phyloP scores from a whole-genome alignment of 2,329 filamentous ascomycete species.

The Leptographium galeiforme region DNA sequence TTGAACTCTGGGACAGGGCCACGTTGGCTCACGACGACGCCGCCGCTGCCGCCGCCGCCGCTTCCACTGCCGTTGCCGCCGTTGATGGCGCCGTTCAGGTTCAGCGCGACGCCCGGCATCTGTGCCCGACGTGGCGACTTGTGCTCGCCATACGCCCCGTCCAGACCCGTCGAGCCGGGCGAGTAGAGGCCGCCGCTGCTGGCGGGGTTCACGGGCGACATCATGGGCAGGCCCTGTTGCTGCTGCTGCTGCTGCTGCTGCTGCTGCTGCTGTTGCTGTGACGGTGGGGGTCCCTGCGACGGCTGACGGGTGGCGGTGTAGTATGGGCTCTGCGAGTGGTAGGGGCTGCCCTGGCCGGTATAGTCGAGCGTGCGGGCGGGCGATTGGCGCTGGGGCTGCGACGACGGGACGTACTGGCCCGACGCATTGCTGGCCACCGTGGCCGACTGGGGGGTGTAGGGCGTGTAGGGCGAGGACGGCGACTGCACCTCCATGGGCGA shows the following conservation, averaged over 20 bases:
- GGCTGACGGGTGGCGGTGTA: conserved; percentile 33
- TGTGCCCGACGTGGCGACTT: conserved; percentile 39
- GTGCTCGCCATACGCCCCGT: conserved; percentile 47
- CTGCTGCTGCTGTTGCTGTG: conserved; percentile 37
- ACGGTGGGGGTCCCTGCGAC: conserved; percentile 4
- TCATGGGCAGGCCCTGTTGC: conserved; percentile 44
- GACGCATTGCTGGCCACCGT: conserved; percentile 22
- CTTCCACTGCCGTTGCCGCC: neutral
- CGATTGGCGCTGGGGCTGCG: conserved; percentile 50
- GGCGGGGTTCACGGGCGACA: conserved; percentile 48
- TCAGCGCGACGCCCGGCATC: conserved; percentile 14
- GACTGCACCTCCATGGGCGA: conserved; percentile 90
- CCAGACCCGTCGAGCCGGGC: conserved; percentile 48
- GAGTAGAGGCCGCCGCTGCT: conserved; percentile 53
- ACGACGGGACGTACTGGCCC: conserved; percentile 32
- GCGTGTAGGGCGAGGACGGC: conserved; percentile 63
- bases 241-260: conserved; percentile 28
- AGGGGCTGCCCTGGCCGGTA: conserved; percentile 21
- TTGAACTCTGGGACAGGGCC: conserved; percentile 79
- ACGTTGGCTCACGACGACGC: conserved; percentile 19
- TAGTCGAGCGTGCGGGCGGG: conserved; percentile 57
- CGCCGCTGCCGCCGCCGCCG: neutral
- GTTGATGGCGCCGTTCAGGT: conserved; percentile 2
- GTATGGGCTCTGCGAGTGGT: conserved; percentile 38
- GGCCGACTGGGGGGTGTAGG: conserved; percentile 50